These are phyloP conservation scores for Plasmodium coatneyi DNA, from an alignment of 169 alveolate species.

Conservation along the genomic window DNA sequence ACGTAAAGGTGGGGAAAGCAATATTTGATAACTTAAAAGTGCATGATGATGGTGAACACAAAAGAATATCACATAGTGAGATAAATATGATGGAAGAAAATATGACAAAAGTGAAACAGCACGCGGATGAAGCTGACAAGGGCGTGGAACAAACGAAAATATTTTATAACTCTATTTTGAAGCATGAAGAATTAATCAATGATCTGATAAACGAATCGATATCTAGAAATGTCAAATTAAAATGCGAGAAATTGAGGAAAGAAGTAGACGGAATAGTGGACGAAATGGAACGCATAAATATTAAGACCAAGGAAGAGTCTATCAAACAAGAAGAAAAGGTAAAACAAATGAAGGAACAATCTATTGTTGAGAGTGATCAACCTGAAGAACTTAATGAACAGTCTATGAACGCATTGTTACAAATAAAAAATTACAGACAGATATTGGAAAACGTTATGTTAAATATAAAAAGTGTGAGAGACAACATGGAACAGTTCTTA, in stretches of 20 bases:
- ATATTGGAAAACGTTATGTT: background rate
- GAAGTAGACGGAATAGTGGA: background rate
- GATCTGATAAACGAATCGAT: background rate
- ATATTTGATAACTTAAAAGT: background rate
- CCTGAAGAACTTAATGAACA: background rate
- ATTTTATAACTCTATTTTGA: background rate
- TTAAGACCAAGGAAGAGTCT: slow-evolving; percentile 2
- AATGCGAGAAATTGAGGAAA: background rate
- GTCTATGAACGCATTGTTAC: background rate
- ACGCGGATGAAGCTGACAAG: background rate
- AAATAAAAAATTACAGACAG: slow-evolving; percentile 7
- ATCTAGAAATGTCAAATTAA: background rate
- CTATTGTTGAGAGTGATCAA: background rate
- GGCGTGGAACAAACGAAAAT: background rate
- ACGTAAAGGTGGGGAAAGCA: background rate
- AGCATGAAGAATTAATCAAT: background rate
- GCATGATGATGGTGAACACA: background rate
- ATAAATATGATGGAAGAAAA: background rate
- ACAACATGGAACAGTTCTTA: background rate
- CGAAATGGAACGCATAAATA: background rate
- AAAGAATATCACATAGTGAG: background rate
- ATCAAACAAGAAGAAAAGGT: background rate
- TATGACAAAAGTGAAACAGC: background rate
- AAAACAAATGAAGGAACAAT: slow-evolving; percentile 8
- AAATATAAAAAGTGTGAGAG: slow-evolving; percentile 1